Conservation (phyloP, 2,329 filamentous ascomycete species). For the Rhynchosporium graminicola region DNA sequence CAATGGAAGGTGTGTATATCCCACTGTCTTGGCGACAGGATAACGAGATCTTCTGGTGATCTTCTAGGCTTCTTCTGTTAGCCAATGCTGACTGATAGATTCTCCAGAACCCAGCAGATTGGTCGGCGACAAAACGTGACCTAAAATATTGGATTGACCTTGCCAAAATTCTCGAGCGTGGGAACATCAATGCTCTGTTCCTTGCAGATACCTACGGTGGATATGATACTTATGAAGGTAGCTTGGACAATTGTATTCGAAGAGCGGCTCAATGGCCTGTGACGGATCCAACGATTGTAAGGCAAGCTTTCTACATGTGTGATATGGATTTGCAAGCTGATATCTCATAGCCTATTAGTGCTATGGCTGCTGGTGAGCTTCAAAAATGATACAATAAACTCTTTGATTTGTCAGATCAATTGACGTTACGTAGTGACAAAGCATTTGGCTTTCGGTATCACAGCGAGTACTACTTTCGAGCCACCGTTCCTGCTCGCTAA, state of each 20-base stretch:
- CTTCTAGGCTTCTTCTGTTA: background rate
- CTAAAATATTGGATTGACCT: conserved; percentile 65
- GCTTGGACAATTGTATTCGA: conserved; percentile 57
- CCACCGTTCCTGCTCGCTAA: conserved; percentile 67
- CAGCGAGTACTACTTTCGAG: conserved; percentile 65
- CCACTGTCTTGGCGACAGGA: background rate
- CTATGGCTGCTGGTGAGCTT: conserved; percentile 59
- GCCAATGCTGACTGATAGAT: background rate
- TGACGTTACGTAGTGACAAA: conserved; percentile 49
- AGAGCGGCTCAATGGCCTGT: conserved; percentile 70
- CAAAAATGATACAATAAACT: too few species aligned
- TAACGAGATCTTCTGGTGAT: background rate
- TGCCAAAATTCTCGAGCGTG: conserved; percentile 61
- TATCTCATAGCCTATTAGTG: conserved; percentile 54
- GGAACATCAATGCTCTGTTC: conserved; percentile 65
- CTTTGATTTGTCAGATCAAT: too few species aligned
- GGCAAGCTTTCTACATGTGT: conserved; percentile 37
- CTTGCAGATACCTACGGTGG: conserved; percentile 60
- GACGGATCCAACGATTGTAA: conserved; percentile 63
- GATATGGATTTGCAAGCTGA: background rate
- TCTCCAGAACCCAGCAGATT: conserved; percentile 58
- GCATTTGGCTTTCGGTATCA: conserved; percentile 66
- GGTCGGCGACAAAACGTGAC: conserved; percentile 59
- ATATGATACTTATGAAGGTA: conserved; percentile 66
- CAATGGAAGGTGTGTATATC: conserved; percentile 59